These are phyloP conservation scores for Lolium perenne DNA, from an alignment of 176 grass and related monocot genomes.

Conservation along the genomic window DNA sequence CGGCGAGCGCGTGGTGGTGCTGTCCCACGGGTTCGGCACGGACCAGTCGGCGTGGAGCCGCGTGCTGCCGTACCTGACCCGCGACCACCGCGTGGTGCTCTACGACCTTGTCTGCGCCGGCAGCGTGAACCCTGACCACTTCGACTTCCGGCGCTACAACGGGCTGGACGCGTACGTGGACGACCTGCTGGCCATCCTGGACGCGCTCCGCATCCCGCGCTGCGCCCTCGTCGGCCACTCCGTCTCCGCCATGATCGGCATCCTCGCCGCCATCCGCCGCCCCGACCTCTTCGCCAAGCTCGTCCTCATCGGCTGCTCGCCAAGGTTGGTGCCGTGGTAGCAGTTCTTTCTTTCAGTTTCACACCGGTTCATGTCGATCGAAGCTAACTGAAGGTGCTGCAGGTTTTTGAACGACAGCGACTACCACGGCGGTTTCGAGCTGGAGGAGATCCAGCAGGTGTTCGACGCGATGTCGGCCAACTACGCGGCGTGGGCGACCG, in stretches of 20 bases:
- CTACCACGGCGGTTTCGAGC: constrained; percentile 95
- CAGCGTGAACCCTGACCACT: constrained; percentile 94
- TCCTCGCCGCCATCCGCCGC: constrained; percentile 82
- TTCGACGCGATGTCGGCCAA: constrained; percentile 87
- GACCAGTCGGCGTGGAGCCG: constrained; percentile 97
- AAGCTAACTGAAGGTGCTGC: neutral
- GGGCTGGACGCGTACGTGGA: constrained; percentile 91
- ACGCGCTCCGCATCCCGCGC: constrained; percentile 66
- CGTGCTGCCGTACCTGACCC: constrained; percentile 82
- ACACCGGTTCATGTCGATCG: neutral
- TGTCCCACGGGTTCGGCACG: constrained; percentile 95
- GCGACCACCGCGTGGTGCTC: constrained; percentile 85
- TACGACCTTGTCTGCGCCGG: constrained; percentile 98
- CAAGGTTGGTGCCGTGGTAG: constrained; percentile 64
- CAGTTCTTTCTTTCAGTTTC: neutral
- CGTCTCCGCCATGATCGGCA: constrained; percentile 97
- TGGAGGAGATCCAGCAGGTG: constrained; percentile 76
- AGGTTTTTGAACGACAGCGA: constrained; percentile 89
- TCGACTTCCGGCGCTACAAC: constrained; percentile 90
- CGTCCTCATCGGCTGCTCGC: constrained; percentile 84
- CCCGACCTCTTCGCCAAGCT: constrained; percentile 92
- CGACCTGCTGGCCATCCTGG: constrained; percentile 82
- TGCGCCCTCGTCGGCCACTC: constrained; percentile 96
- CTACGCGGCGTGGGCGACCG: constrained; percentile 90
- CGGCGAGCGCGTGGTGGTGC: constrained; percentile 80